Evolutionary conservation across 371 early-diverging fungal genomes (phyloP).

Genomic region (Mortierella sp.): DNA sequence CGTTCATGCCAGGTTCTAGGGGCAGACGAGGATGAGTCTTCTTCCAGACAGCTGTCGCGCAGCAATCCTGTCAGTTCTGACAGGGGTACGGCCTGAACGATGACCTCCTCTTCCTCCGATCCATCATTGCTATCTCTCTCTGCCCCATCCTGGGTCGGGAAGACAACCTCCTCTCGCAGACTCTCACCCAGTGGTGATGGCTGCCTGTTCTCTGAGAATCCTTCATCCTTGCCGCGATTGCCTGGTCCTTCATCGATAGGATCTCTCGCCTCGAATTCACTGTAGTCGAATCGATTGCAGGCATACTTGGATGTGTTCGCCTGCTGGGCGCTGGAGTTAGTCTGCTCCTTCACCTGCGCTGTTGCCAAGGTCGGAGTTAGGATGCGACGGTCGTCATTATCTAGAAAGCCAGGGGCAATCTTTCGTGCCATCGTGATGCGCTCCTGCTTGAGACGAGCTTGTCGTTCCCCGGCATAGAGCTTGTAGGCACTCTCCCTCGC

Average conservation of each 20-base stretch:
- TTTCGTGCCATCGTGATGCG: conserved; percentile 46
- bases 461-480: conserved; percentile 43
- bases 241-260: not conserved
- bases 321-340: not conserved
- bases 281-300: conserved; percentile 36
- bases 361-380: conserved; percentile 53
- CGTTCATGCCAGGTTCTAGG: conserved; percentile 37
- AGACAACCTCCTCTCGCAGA: conserved; percentile 5
- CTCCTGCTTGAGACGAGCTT: conserved; percentile 54
- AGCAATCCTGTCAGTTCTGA: conserved; percentile 47
- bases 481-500: conserved; percentile 44
- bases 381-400: conserved; percentile 55
- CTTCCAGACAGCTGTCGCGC: conserved; percentile 40
- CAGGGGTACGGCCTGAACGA: conserved; percentile 50
- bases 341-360: conserved; percentile 15
- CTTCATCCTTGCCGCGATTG: not conserved
- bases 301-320: conserved; percentile 1
- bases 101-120: conserved; percentile 36
- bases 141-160: conserved; percentile 5
- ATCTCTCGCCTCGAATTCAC: conserved; percentile 45
- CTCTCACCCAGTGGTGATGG: conserved; percentile 2
- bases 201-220: not conserved
- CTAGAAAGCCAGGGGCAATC: conserved; percentile 56
- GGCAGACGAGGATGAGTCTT: conserved; percentile 28
- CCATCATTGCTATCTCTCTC: not conserved